A percentile compares a stretch with the other conserved stretches of the same genome.
Conservation (phyloP, 2,329 filamentous ascomycete genomes). For the Sporothrix phasma region DNA sequence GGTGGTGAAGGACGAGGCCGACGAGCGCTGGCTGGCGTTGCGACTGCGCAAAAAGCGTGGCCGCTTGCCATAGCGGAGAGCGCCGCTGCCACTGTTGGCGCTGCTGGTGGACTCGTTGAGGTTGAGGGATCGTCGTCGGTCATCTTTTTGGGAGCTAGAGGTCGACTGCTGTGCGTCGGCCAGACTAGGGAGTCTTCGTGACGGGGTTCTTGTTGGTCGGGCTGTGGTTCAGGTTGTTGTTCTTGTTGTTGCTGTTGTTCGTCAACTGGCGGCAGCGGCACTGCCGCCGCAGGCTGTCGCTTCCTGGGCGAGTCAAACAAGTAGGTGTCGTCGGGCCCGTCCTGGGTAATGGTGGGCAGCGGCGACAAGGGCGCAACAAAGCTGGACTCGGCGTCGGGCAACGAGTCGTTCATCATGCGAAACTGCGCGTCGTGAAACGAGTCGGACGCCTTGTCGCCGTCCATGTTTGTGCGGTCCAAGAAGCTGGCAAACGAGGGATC, state of each 20-base stretch:
- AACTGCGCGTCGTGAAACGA: conserved; percentile 44
- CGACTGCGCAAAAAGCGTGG: conserved; percentile 51
- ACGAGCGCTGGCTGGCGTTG: conserved; percentile 49
- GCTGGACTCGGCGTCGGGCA: conserved; percentile 57
- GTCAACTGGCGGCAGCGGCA: not conserved
- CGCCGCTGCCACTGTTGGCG: conserved; percentile 32
- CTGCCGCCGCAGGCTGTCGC: conserved; percentile 5
- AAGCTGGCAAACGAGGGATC: conserved; percentile 21
- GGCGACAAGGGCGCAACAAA: conserved; percentile 51
- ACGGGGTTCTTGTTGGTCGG: not conserved
- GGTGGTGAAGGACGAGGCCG: conserved; percentile 48
- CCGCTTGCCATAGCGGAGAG: conserved; percentile 37
- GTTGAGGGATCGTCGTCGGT: conserved; percentile 23
- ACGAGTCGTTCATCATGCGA: conserved; percentile 44
- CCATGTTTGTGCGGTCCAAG: conserved; percentile 29
- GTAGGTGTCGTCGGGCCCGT: conserved; percentile 49
- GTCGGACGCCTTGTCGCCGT: conserved; percentile 33
- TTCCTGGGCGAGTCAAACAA: conserved; percentile 42
- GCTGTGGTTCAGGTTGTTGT: not conserved
- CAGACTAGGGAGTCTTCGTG: not conserved
- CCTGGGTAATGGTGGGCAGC: conserved; percentile 36
- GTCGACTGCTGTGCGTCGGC: not conserved
- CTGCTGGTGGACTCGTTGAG: not conserved
- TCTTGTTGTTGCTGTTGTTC: not conserved
- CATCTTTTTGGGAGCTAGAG: conserved; percentile 23